Conservation (phyloP, 140 eudicot genomes). For the Erigeron philadelphicus region DNA sequence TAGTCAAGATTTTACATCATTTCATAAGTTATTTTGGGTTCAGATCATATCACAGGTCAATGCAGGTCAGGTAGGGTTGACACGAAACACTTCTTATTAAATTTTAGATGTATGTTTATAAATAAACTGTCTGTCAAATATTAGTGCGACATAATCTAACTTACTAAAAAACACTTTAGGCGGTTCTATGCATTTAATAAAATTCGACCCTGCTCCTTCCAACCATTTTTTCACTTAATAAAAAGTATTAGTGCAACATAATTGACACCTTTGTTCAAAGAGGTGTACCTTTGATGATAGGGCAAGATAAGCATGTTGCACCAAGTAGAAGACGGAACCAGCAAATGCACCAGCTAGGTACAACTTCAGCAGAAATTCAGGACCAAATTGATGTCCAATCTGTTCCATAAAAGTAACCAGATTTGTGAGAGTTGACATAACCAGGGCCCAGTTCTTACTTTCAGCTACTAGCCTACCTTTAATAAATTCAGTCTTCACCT, state of each 20-base stretch:
- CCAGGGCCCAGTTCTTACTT: background rate
- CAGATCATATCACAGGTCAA: too few species aligned
- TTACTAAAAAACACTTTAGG: background rate
- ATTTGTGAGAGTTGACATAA: background rate
- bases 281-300: slow-evolving; percentile 33
- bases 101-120: too few species aligned
- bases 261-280: too few species aligned
- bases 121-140: background rate
- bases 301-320: slow-evolving; percentile 55
- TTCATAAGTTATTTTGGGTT: too few species aligned
- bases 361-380: slow-evolving; percentile 58
- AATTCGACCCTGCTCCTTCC: too few species aligned
- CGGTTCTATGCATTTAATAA: background rate
- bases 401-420: slow-evolving; percentile 32
- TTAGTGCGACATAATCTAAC: background rate
- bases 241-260: too few species aligned
- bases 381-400: slow-evolving; percentile 74
- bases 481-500: too few species aligned
- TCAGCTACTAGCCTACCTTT: too few species aligned
- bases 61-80: too few species aligned
- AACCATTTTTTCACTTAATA: too few species aligned
- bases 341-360: slow-evolving; percentile 77
- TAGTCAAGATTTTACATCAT: too few species aligned
- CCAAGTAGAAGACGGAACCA: slow-evolving; percentile 69
- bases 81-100: too few species aligned